A percentile compares a stretch with the other conserved stretches of the same genome.
Conservation (phyloP, 2,329 filamentous ascomycete species). For the Helminthosporium solani region DNA sequence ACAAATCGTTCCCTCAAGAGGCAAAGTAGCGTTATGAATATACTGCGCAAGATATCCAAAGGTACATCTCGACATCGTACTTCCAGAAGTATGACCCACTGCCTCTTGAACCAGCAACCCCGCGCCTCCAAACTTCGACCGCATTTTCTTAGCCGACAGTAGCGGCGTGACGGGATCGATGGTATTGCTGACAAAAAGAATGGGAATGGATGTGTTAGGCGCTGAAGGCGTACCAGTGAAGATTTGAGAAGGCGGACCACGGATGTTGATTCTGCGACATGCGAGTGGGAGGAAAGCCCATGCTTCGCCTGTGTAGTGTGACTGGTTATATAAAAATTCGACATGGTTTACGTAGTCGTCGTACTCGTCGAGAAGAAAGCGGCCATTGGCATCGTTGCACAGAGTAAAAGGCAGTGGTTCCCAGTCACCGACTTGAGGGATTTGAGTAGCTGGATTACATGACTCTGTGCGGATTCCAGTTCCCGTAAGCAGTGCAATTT, state of each 20-base stretch:
- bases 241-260: neutral
- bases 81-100: conserved; percentile 7
- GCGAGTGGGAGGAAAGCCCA: neutral
- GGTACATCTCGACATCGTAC: conserved; percentile 12
- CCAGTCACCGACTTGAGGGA: neutral
- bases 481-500: neutral
- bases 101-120: conserved; percentile 10
- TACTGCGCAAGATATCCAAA: conserved; percentile 9
- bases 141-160: conserved; percentile 13
- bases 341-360: neutral
- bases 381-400: neutral
- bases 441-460: neutral
- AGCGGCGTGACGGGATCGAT: conserved; percentile 18
- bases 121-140: conserved; percentile 13
- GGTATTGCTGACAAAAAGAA: conserved; percentile 13
- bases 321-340: neutral
- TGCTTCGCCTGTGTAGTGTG: neutral
- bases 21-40: neutral
- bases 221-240: conserved; percentile 2
- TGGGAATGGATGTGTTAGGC: conserved; percentile 9
- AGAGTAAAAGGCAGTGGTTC: neutral
- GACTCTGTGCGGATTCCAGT: neutral
- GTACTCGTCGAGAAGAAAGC: neutral
- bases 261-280: neutral
- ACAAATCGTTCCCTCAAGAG: conserved; percentile 3